phyloP scores from a whole-genome alignment of 2,329 filamentous ascomycete genomes.

The Nigrograna mackinnonii region DNA sequence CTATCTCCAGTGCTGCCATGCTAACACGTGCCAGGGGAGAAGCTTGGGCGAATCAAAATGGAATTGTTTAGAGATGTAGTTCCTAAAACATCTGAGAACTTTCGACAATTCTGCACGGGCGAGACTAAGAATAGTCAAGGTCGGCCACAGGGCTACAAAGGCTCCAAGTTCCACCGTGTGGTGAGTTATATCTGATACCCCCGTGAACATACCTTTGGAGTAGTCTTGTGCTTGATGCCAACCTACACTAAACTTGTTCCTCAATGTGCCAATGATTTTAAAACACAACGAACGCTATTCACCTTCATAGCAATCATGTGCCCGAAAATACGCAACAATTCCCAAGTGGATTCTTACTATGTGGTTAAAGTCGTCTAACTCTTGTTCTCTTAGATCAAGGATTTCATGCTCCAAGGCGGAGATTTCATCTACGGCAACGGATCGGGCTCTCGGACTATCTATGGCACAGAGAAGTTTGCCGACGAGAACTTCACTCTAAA shows the following conservation, averaged over 20 bases:
- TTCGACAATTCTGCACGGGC: constrained; percentile 94
- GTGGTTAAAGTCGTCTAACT: neutral
- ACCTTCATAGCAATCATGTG: no score
- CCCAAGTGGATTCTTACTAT: no score
- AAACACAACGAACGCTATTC: no score
- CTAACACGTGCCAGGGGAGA: constrained; percentile 36
- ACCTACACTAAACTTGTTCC: neutral
- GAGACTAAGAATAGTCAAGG: constrained; percentile 80
- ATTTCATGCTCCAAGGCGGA: constrained; percentile 97
- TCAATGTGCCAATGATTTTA: no score
- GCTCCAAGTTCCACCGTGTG: constrained; percentile 90
- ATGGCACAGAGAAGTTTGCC: constrained; percentile 79
- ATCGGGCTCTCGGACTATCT: constrained; percentile 85
- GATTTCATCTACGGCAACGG: constrained; percentile 95
- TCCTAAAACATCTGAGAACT: constrained; percentile 92
- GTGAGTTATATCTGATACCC: no score
- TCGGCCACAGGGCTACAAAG: constrained; percentile 89
- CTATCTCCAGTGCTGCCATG: no score
- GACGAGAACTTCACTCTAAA: constrained; percentile 88
- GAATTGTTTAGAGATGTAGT: constrained; percentile 83
- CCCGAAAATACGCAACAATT: no score
- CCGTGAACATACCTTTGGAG: no score
- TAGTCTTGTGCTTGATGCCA: no score
- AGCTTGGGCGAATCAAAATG: constrained; percentile 41
- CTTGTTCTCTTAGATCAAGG: constrained; percentile 74